Conservation (phyloP, 768 basidiomycete genomes). For the Lactarius deliciosus region DNA sequence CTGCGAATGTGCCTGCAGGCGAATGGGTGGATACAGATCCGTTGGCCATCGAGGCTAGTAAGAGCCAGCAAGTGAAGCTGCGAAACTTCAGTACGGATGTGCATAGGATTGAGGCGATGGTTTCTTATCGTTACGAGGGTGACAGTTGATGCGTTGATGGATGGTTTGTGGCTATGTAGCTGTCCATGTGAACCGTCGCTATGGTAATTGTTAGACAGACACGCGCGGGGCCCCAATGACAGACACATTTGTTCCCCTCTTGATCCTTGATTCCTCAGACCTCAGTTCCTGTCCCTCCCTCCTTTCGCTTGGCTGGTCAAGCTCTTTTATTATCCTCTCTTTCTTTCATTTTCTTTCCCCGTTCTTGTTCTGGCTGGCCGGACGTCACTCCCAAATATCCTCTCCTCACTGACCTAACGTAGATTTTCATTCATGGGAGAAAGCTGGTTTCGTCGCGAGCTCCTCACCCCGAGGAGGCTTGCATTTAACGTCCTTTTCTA, state of each 20-base stretch:
- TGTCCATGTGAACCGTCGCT: background rate
- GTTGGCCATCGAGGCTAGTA: constrained; percentile 87
- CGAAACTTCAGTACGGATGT: constrained; percentile 96
- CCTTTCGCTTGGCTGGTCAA: constrained; percentile 5
- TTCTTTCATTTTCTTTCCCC: constrained; percentile 24
- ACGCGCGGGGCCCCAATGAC: background rate
- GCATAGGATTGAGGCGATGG: constrained; percentile 98
- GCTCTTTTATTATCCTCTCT: constrained; percentile 19
- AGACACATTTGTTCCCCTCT: background rate
- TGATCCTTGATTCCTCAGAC: constrained; percentile 16
- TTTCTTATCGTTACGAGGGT: constrained; percentile 89
- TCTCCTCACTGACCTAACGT: constrained; percentile 25
- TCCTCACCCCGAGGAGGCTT: constrained; percentile 61
- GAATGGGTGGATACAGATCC: constrained; percentile 98
- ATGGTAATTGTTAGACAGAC: constrained; percentile 2
- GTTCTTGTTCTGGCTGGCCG: constrained; percentile 51
- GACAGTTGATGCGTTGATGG: constrained; percentile 7
- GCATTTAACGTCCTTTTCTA: constrained; percentile 79
- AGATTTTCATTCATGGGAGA: constrained; percentile 51
- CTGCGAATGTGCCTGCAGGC: constrained; percentile 85
- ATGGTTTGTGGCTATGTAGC: background rate
- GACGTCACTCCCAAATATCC: constrained; percentile 39
- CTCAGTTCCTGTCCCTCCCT: constrained; percentile 23
- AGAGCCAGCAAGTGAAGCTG: constrained; percentile 92
- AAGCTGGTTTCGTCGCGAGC: constrained; percentile 72